A percentile compares a stretch with the other conserved stretches of the same genome.
Evolutionary conservation across 1,284 basidiomycete genomes (phyloP).

Genomic region (Chalciporus sp.): DNA sequence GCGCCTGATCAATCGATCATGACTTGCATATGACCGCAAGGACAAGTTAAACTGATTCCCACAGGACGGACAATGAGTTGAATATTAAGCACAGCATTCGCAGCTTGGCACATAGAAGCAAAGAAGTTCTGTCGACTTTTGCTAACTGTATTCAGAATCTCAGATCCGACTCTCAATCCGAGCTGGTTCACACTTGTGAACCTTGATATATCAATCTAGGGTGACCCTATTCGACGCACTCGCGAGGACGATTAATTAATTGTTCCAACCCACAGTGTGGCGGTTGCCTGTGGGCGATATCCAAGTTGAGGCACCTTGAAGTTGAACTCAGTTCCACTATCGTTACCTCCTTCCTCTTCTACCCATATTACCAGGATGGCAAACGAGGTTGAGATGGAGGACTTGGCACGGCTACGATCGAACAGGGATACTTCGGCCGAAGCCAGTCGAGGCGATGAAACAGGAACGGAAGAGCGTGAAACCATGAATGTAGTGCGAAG

Average conservation of each 20-base stretch:
- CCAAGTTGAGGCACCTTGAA: no score
- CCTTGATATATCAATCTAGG: no score
- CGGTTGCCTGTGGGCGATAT: no score
- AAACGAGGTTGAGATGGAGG: constrained; percentile 26
- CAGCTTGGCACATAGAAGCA: no score
- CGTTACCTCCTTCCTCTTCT: no score
- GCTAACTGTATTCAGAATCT: not conserved
- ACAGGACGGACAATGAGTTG: not conserved
- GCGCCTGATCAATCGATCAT: no score
- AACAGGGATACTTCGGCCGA: constrained; percentile 9
- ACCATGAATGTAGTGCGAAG: not conserved
- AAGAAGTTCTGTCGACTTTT: no score
- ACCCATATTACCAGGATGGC: constrained; percentile 17
- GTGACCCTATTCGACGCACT: no score
- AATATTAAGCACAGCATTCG: not conserved
- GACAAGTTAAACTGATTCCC: not conserved
- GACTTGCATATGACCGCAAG: no score
- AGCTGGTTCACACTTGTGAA: no score
- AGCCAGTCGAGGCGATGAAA: not conserved
- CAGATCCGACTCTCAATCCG: not conserved
- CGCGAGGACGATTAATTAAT: not conserved
- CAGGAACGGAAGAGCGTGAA: constrained; percentile 1
- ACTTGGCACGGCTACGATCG: constrained; percentile 15
- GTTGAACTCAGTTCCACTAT: no score
- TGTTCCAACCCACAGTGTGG: no score